Base-by-base conservation (phyloP, 805 yeast species). In the Vanderwaltozyma polyspora region DNA sequence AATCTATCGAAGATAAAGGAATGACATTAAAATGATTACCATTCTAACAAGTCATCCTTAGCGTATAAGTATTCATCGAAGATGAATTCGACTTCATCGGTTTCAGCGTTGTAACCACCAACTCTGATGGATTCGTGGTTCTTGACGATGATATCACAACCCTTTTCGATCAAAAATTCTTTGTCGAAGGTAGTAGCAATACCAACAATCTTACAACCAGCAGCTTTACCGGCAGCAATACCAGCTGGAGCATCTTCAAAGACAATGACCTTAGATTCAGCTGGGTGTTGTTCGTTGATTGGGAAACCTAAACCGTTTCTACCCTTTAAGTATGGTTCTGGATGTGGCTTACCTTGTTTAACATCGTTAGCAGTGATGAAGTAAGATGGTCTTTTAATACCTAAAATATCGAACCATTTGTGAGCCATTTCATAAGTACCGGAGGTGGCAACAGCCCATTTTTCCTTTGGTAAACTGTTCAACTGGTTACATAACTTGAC, bases 211-310 rank as follows among this genome's bases (percentile, higher is more conserved):
- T 71, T 67, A 55, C 91, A 85, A 39, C 89, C 93, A 16, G 91
- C 87, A 36, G 70, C 81, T 52, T 76, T 73, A 51, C 93, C 94
- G 23, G 94, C 86, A 48, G 71, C 63, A 43, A 82, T 74, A 52
- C 94, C 94, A 31, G 91, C 87, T 36, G 87, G 89, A 32, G 94
- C 94, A 55, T 83, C 94, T 63, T 83, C 94, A 52, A 83, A 82
- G 28, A 79, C 86, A 26, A 81, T 78, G 16, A 62, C 64, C 46
- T 61, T 66, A 36, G 64, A 60, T 27, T 52, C 42, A 13, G 59
- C 48, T 33, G 62, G 64, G 40, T 57, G 51, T 35, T 49, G 46
- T 43, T 51, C 49, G 46, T 57, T 55, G 36, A 56, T 44, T 41
- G 62, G 62, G 47, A 37, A 60, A 16, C 64, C 63, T 33, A 58